Conservation (phyloP, 495 filamentous ascomycete species). For the Aspergillus nidulans region DNA sequence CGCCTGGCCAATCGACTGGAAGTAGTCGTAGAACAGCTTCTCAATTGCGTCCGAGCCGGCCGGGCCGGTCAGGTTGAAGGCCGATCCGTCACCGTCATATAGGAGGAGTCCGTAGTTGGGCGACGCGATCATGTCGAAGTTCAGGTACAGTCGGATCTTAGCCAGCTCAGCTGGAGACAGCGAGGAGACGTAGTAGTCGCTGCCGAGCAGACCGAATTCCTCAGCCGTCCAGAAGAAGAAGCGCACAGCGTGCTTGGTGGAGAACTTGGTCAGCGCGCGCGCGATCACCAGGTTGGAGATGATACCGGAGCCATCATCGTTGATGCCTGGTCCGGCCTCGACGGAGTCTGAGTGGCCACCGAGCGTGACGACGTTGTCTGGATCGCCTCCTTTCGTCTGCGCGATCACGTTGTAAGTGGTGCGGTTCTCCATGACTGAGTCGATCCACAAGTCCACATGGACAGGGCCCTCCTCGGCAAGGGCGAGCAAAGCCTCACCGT, state of each 20-base stretch:
- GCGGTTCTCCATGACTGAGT: constrained; percentile 42
- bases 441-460: constrained; percentile 25
- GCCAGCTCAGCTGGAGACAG: constrained; percentile 44
- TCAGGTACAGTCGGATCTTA: constrained; percentile 64
- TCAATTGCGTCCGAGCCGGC: constrained; percentile 60
- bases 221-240: constrained; percentile 70
- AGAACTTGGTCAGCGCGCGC: constrained; percentile 52
- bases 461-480: constrained; percentile 32
- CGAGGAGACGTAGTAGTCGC: constrained; percentile 52
- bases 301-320: constrained; percentile 13
- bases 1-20: constrained; percentile 34
- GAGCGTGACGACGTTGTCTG: constrained; percentile 56
- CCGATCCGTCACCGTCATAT: constrained; percentile 66
- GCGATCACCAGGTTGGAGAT: constrained; percentile 55
- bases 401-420: constrained; percentile 65
- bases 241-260: constrained; percentile 62
- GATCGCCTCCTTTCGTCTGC: constrained; percentile 59
- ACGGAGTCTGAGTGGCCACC: constrained; percentile 72
- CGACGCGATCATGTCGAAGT: constrained; percentile 76
- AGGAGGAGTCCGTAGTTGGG: constrained; percentile 66
- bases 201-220: constrained; percentile 62
- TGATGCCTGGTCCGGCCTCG: constrained; percentile 55
- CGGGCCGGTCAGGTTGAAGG: constrained; percentile 59
- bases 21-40: constrained; percentile 59
- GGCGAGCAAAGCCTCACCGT: constrained; percentile 45